A percentile compares a stretch with the other conserved stretches of the same genome.
Conservation (phyloP, 768 basidiomycete genomes). For the Lyophyllum shimeji region DNA sequence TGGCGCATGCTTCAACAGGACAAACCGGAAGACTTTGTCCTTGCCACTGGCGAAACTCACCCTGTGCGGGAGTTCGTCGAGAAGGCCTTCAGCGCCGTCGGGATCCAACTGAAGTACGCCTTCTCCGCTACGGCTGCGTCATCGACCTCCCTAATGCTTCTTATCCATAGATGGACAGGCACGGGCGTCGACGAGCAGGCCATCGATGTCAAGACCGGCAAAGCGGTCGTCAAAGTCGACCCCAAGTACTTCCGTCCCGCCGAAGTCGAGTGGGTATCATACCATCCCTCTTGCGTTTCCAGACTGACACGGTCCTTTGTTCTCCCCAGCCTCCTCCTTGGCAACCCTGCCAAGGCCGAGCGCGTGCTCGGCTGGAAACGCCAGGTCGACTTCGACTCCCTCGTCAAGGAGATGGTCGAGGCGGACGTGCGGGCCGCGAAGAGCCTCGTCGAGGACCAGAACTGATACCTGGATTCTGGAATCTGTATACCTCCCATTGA, state of each 20-base stretch:
- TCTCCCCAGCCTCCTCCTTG: slow-evolving; percentile 67
- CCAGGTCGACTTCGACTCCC: slow-evolving; percentile 74
- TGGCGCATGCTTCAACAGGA: slow-evolving; percentile 95
- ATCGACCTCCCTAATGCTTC: background rate
- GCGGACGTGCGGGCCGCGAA: slow-evolving; percentile 74
- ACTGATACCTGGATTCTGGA: slow-evolving; percentile 37
- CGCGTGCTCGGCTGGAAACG: slow-evolving; percentile 89
- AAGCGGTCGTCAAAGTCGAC: slow-evolving; percentile 82
- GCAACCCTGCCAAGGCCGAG: slow-evolving; percentile 91
- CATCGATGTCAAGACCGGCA: slow-evolving; percentile 65
- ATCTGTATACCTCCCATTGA: background rate
- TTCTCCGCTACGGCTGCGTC: slow-evolving; percentile 5
- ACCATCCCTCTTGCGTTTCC: background rate
- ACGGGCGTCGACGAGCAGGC: slow-evolving; percentile 76
- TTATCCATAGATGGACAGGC: slow-evolving; percentile 66
- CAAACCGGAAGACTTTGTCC: slow-evolving; percentile 83
- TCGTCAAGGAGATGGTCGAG: slow-evolving; percentile 92
- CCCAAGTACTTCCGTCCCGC: slow-evolving; percentile 90
- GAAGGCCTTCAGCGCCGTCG: slow-evolving; percentile 74
- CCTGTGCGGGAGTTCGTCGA: slow-evolving; percentile 91
- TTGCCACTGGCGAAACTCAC: slow-evolving; percentile 96
- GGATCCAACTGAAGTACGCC: slow-evolving; percentile 62
- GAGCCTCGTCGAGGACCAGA: slow-evolving; percentile 82
- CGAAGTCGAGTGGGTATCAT: slow-evolving; percentile 80
- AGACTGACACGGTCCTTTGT: slow-evolving; percentile 1